Base-by-base conservation (phyloP, 73 alveolate genomes). In the Paramecium caudatum region DNA sequence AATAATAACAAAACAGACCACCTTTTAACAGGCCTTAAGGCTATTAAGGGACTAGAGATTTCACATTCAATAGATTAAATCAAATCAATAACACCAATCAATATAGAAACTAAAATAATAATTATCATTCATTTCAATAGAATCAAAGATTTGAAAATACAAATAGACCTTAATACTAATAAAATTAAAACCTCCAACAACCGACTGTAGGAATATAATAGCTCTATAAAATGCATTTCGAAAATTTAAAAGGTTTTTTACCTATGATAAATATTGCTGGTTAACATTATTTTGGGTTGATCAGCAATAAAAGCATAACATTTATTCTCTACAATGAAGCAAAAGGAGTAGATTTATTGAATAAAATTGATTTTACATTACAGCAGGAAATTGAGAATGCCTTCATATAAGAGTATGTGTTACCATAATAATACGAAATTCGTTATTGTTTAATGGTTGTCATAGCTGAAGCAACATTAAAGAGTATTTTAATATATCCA, bases 351-450 rank as follows among this genome's bases (percentile, higher is more conserved):
- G 80, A 55, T 55, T 27, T 55, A 10, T 27, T 55, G 30, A 3
- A 23, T 27, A 55, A 55, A 25, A 55, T 55, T 23, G 80, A 55
- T 21, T 55, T 55, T 21, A 43, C 30, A 10, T 27, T 55, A 12
- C 21, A 55, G 30, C 30, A 19, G 8, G 80, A 55, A 23, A 43
- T 55, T 10, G 80, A 55, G n/a, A 43, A 55, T 55, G 80, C 80
- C 9, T 55, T 55, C 7, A 55, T 55, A 0, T 55, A 55, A 55
- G 15, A 55, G 30, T 55, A 55, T 21, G 30, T 43, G 1, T 23
- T 9, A 55, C 3, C 23, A 21, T 27, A 55, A 27, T 27, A 55
- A 10, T 8, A 23, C 10, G 30, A 55, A 27, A 43, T 27, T 12
- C 46, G 10, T 13, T 55, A 55, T 5, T 55, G 80, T 55, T 55